Evolutionary conservation across 148 eudicot species (phyloP).

Genomic region (Fagopyrum esculentum): DNA sequence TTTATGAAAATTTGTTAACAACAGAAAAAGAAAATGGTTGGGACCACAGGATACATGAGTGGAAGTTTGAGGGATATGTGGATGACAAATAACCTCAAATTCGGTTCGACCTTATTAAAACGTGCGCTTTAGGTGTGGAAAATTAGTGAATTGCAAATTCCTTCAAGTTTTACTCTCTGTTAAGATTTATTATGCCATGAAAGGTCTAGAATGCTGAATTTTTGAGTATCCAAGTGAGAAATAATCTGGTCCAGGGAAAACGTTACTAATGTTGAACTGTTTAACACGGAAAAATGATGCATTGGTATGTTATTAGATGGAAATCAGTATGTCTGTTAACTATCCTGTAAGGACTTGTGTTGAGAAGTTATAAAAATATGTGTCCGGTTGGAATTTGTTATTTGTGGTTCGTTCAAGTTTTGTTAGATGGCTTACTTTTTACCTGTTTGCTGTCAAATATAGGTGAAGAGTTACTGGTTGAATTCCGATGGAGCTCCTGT

Average conservation of each 20-base stretch:
- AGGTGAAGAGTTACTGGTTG: slow-evolving; percentile 89
- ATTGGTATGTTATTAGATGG: not conserved
- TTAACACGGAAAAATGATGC: not conserved
- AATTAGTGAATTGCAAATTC: not conserved
- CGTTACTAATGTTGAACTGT: not conserved
- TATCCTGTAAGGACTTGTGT: not conserved
- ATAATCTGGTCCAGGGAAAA: not conserved
- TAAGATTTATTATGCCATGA: not conserved
- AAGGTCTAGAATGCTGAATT: not conserved
- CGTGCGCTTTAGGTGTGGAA: not conserved
- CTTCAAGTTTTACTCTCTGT: not conserved
- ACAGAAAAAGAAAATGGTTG: not conserved
- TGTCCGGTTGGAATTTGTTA: not conserved
- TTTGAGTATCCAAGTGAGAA: not conserved
- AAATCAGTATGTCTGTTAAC: not conserved
- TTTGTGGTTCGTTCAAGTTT: not conserved
- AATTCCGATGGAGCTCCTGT: slow-evolving; percentile 92
- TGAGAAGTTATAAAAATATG: too few relatives aligned
- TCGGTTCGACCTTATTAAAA: not conserved
- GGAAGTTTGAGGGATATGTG: not conserved
- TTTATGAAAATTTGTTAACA: not conserved
- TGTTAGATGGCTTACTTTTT: slow-evolving; percentile 1
- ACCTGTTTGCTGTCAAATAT: slow-evolving; percentile 1
- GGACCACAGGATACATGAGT: not conserved
- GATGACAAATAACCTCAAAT: not conserved